Base-by-base conservation (phyloP, 2,329 filamentous ascomycete genomes). In the Sporothrix mexicana region DNA sequence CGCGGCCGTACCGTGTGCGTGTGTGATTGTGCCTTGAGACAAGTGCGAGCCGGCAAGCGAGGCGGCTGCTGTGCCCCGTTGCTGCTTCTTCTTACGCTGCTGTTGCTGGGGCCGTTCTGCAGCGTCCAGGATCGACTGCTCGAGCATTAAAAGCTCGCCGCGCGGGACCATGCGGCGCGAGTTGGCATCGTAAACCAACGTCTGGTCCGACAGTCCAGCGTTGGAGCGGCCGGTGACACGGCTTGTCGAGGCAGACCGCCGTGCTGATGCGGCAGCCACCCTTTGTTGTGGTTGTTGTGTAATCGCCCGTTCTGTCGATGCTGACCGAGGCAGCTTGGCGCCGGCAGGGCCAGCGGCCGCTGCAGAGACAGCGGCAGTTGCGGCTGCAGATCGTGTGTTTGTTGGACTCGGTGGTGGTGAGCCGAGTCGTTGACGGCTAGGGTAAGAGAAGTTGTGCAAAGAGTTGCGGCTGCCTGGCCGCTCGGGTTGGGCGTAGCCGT, bases 151-250 rank as follows among this genome's bases (percentile, higher is more conserved):
- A 20, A 87, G 75, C 36, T 86, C 82, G 6, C 78, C 79, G 70
- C 81, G 84, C 2, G 86, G 84, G 3, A 91, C 83, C 84, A 91
- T 89, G 73, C 89, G 86, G 76, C 89, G 85, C 17, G 90, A 90
- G 76, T 91, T 91, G n/a, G 88, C 84, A 75, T 91, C 89, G 77
- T 90, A 90, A 64, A 92, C 86, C 79, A 92, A 76, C 45, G 82
- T 79, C 75, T 85, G 77, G 57, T 84, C 81, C 57, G 82, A 78
- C 6, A 75, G 72, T 1, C 75, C 71, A 3, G 55, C 36, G n/a
- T 23, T 47, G 13, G 81, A 78, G 12, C 75, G 73, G 23, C 57
- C 69, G 4, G 53, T 62, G 20, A 77, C 75, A 72, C 76, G 76
- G 10, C 76, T 76, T 10, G 73, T 77, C 9, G 76, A 74, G 3